Base-by-base conservation (phyloP, 768 basidiomycete genomes). In the Mycena polygramma region DNA sequence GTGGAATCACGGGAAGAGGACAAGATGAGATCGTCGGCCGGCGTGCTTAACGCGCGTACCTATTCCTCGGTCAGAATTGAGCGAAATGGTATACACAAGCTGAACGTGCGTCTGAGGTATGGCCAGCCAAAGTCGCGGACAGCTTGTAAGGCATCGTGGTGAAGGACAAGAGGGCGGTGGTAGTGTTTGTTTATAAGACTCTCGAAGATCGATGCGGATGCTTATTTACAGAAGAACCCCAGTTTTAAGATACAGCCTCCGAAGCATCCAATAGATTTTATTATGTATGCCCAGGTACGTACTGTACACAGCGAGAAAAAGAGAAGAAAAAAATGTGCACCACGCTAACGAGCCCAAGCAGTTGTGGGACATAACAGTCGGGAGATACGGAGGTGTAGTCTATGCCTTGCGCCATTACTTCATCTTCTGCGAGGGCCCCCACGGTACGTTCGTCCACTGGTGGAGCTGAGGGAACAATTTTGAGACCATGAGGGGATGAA, bases 1-100 rank as follows among this genome's bases (percentile, higher is more conserved):
- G 95, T 94, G 19, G 93, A 85, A 86, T 98, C 97, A 78, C 97
- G 90, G 54, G 97, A 98, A 69, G 93, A 94, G 24, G 96, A 98
- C 70, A 99, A 86, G 72, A 98, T 83, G 71, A 95, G 86, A 74
- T 90, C 84, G 79, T 94, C 84, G 36, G 89, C 89, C 43, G 95
- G 94, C 52, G 94, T 90, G 62, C 83, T 88, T 70, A 98, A 84
- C 43, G 90, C 92, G 77, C 95, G 92, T 73, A 97, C 96, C 95
- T 97, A 77, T 45, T 75, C 74, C 71, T 65, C 70, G 78, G 70
- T 77, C 72, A 60, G 52, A 74, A 17, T 20, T 7, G 77, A 63
- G 35, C 48, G 61, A 22, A 57, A 61, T 46, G 57, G 17, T 61
- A 59, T 59, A 57, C 74, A 49, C 74, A 43, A 59, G 53, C 58